phyloP scores from a whole-genome alignment of 2,329 filamentous ascomycete genomes.

The Pseudocercospora eumusae region DNA sequence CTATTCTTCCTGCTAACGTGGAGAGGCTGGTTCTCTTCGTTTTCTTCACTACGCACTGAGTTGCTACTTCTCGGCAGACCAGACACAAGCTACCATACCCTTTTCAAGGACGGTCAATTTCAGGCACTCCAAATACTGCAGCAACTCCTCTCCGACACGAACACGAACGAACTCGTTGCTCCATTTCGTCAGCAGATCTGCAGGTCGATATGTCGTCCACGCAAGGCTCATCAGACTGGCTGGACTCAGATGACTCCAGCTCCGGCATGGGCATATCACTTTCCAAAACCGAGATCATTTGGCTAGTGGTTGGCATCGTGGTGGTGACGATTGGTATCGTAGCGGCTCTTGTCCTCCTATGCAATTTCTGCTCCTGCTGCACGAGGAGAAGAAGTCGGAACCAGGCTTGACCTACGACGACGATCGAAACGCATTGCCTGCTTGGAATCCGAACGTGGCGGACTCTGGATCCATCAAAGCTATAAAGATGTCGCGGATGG shows the following conservation, averaged over 20 bases:
- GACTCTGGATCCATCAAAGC: constrained; percentile 7
- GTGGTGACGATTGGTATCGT: constrained; percentile 6
- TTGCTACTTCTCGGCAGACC: background rate
- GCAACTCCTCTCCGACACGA: background rate
- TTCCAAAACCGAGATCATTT: constrained; percentile 2
- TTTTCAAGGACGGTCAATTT: background rate
- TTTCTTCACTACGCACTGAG: background rate
- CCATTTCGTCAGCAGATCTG: background rate
- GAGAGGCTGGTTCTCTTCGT: constrained; percentile 2
- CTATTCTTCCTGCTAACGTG: background rate
- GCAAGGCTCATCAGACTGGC: background rate
- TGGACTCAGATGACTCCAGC: constrained; percentile 1
- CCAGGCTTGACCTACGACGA: constrained; percentile 14
- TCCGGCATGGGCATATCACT: constrained; percentile 3
- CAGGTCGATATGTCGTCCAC: background rate
- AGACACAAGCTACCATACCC: background rate
- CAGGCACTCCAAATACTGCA: background rate
- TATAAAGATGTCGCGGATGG: constrained; percentile 14
- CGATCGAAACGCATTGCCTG: constrained; percentile 16
- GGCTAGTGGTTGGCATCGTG: constrained; percentile 4
- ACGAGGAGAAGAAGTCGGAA: constrained; percentile 2
- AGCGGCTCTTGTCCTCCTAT: constrained; percentile 9
- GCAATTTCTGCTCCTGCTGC: constrained; percentile 23
- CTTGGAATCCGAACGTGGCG: constrained; percentile 16
- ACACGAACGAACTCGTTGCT: background rate